Conservation (phyloP, 2,329 filamentous ascomycete species). For the Pestalotiopsis sp. region DNA sequence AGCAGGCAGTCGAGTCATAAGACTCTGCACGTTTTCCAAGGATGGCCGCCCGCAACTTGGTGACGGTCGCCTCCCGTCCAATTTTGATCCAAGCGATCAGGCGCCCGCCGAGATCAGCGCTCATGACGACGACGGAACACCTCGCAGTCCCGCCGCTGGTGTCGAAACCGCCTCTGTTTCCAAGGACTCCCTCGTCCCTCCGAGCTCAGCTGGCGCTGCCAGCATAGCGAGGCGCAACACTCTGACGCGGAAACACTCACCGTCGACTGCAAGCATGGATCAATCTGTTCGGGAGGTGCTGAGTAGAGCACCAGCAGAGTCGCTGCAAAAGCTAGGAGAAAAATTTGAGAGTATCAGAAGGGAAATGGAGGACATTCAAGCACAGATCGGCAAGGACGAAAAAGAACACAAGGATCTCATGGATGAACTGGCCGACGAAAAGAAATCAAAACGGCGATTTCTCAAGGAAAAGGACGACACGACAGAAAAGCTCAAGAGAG, state of each 20-base stretch:
- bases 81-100: constrained; percentile 56
- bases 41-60: constrained; percentile 66
- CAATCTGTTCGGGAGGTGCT: constrained; percentile 47
- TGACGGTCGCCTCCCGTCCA: constrained; percentile 58
- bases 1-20: constrained; percentile 82
- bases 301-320: constrained; percentile 62
- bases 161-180: constrained; percentile 65
- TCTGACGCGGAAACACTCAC: constrained; percentile 75
- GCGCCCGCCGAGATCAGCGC: constrained; percentile 42
- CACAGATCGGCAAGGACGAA: constrained; percentile 71
- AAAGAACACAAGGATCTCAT: constrained; percentile 69
- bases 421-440: constrained; percentile 73
- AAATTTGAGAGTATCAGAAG: constrained; percentile 78
- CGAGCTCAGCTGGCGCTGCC: constrained; percentile 42
- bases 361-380: constrained; percentile 80
- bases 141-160: constrained; percentile 53
- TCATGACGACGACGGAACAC: constrained; percentile 51
- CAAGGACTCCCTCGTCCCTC: constrained; percentile 65
- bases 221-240: constrained; percentile 61
- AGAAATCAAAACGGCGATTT: constrained; percentile 75
- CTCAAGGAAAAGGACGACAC: constrained; percentile 90
- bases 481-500: constrained; percentile 80
- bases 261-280: constrained; percentile 64
- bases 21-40: constrained; percentile 74
- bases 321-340: constrained; percentile 77